Conservation (phyloP, 2,329 filamentous ascomycete species). For the Kalmusia sp. region DNA sequence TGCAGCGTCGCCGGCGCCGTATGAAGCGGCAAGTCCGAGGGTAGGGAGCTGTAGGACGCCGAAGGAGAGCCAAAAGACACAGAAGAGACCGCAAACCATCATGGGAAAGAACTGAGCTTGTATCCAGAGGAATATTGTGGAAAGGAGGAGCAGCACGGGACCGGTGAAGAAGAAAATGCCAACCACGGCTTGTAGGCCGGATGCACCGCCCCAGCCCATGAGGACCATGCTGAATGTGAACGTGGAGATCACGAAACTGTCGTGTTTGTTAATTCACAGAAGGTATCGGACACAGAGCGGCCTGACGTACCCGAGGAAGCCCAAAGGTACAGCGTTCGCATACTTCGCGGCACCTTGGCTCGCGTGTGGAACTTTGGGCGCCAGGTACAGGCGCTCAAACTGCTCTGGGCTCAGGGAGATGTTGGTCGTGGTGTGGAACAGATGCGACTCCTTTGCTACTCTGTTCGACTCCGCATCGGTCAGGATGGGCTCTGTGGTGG, state of each 20-base stretch:
- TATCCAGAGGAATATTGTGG: slow-evolving; percentile 61
- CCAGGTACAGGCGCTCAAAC: slow-evolving; percentile 38
- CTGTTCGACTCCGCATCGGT: slow-evolving; percentile 9
- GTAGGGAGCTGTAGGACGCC: slow-evolving; percentile 59
- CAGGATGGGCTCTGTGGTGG: not conserved
- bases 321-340: slow-evolving; percentile 37
- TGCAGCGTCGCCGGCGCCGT: slow-evolving; percentile 53
- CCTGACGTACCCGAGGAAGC: slow-evolving; percentile 34
- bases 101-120: slow-evolving; percentile 47
- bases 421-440: slow-evolving; percentile 32
- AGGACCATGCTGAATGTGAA: slow-evolving; percentile 50
- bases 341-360: slow-evolving; percentile 22
- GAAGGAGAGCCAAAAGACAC: slow-evolving; percentile 60
- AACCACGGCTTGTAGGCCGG: slow-evolving; percentile 43
- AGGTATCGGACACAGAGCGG: not conserved
- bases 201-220: slow-evolving; percentile 50
- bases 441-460: slow-evolving; percentile 26
- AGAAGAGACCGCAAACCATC: slow-evolving; percentile 61
- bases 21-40: slow-evolving; percentile 54
- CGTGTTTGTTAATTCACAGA: not conserved
- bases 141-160: slow-evolving; percentile 55
- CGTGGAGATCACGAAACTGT: slow-evolving; percentile 48
- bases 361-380: slow-evolving; percentile 32
- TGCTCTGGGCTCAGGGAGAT: slow-evolving; percentile 36
- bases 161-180: slow-evolving; percentile 55